A percentile compares a stretch with the other conserved stretches of the same genome.
phyloP scores from a whole-genome alignment of 2,329 filamentous ascomycete genomes.

The Thermomyces lanuginosus region DNA sequence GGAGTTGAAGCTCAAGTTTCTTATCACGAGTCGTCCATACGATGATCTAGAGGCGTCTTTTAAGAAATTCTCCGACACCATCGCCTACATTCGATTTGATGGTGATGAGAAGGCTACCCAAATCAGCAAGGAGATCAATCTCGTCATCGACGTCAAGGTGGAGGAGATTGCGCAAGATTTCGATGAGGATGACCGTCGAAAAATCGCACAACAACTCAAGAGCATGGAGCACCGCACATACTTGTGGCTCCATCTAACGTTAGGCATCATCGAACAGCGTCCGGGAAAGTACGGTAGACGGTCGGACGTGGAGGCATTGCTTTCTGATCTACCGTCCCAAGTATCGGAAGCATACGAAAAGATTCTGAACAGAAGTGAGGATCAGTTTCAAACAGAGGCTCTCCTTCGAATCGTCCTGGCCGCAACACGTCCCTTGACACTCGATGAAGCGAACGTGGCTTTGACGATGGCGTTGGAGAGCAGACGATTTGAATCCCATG shows the following conservation, averaged over 20 bases:
- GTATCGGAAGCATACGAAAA: slow-evolving; percentile 12
- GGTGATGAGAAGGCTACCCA: slow-evolving; percentile 9
- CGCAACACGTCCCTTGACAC: slow-evolving; percentile 7
- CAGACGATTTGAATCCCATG: too few species aligned
- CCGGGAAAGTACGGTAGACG: too few species aligned
- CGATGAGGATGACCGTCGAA: slow-evolving; percentile 9
- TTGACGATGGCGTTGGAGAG: slow-evolving; percentile 7
- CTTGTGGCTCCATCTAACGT: slow-evolving; percentile 23
- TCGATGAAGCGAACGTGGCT: slow-evolving; percentile 7
- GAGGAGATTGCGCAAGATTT: slow-evolving; percentile 7
- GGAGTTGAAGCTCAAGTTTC: slow-evolving; percentile 1
- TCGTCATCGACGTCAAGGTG: slow-evolving; percentile 10
- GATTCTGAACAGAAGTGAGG: slow-evolving; percentile 8
- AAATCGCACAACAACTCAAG: slow-evolving; percentile 14
- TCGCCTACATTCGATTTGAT: slow-evolving; percentile 11
- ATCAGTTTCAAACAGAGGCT: slow-evolving; percentile 2
- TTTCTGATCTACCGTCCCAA: slow-evolving; percentile 7
- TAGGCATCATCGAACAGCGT: slow-evolving; percentile 15
- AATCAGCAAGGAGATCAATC: slow-evolving; percentile 11
- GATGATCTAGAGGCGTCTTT: neutral
- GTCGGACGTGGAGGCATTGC: neutral
- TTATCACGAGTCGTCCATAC: neutral
- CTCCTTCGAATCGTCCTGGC: slow-evolving; percentile 9
- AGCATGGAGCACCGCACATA: slow-evolving; percentile 22
- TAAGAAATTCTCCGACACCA: slow-evolving; percentile 7